These are phyloP conservation scores for Amanita pallidorosea DNA, from an alignment of 768 basidiomycete species.

Conservation along the genomic window DNA sequence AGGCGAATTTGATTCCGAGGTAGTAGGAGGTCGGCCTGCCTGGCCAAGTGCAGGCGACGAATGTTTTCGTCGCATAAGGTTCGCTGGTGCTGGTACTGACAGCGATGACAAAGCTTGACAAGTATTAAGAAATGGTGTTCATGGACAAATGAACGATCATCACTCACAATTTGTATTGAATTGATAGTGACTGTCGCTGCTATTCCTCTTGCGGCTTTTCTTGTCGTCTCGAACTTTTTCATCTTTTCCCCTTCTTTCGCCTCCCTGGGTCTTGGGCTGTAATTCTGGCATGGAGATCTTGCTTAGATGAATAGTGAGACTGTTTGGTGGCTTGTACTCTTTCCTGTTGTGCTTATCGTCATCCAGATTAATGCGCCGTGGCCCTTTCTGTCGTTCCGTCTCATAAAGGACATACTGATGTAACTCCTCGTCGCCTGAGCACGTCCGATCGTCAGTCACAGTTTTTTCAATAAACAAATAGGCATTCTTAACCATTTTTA, in stretches of 20 bases:
- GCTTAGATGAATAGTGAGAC: slow-evolving; percentile 65
- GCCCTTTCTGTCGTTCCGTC: slow-evolving; percentile 37
- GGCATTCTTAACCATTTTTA: slow-evolving; percentile 46
- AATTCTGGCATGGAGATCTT: slow-evolving; percentile 86
- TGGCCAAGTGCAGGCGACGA: background rate
- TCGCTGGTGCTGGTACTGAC: background rate
- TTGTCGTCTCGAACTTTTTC: slow-evolving; percentile 28
- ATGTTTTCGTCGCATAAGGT: background rate
- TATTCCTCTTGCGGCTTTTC: slow-evolving; percentile 16
- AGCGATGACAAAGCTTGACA: slow-evolving; percentile 10
- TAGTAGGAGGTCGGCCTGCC: background rate
- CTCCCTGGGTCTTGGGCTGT: slow-evolving; percentile 33
- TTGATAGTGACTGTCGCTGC: background rate
- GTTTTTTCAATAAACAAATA: background rate
- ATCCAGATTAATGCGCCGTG: slow-evolving; percentile 60
- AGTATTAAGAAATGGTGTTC: background rate
- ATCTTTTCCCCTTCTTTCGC: slow-evolving; percentile 24
- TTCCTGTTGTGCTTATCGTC: slow-evolving; percentile 30
- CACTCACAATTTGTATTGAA: slow-evolving; percentile 2
- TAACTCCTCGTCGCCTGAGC: slow-evolving; percentile 44
- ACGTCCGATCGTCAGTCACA: slow-evolving; percentile 1
- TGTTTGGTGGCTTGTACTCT: slow-evolving; percentile 57
- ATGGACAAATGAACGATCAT: background rate
- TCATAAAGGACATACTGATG: slow-evolving; percentile 76
- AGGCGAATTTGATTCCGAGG: background rate